Percentiles rank a stretch among this genome's conserved stretches.
Evolutionary conservation across 2,329 filamentous ascomycete genomes (phyloP).

Genomic region (Emmonsiellopsis sp.): DNA sequence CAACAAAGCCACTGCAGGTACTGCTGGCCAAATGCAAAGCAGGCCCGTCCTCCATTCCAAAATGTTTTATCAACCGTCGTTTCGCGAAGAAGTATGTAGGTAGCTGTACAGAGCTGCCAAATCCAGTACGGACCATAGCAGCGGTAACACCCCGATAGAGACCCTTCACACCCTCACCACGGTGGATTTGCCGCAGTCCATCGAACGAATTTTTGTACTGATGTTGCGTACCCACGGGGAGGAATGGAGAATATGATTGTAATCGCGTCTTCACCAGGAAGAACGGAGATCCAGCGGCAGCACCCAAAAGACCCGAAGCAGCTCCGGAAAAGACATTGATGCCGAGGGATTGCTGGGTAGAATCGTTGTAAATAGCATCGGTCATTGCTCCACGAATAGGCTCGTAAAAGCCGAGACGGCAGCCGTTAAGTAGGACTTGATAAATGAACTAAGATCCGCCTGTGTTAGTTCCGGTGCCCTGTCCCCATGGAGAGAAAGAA

Average conservation of each 20-base stretch:
- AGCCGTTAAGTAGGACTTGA: conserved; percentile 93
- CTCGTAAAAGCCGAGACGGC: conserved; percentile 94
- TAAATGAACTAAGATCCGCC: conserved; percentile 64
- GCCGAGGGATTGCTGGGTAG: conserved; percentile 69
- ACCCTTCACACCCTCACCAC: conserved; percentile 65
- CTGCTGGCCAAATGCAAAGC: conserved; percentile 83
- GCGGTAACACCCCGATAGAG: conserved; percentile 86
- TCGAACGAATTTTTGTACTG: conserved; percentile 78
- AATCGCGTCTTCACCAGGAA: conserved; percentile 96
- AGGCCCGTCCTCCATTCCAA: conserved; percentile 84
- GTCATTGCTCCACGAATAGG: conserved; percentile 71
- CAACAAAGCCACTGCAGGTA: conserved; percentile 84
- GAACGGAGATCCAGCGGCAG: conserved; percentile 88
- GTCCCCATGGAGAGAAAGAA: too few species aligned
- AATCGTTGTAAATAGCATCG: conserved; percentile 60
- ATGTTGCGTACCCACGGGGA: conserved; percentile 96
- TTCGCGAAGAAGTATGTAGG: conserved; percentile 99
- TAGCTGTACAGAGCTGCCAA: conserved; percentile 89
- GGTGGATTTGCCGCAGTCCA: conserved; percentile 71
- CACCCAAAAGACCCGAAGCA: conserved; percentile 78
- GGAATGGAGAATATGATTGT: conserved; percentile 85
- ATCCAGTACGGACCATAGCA: conserved; percentile 92
- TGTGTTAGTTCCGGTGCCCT: not conserved
- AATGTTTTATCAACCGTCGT: conserved; percentile 67
- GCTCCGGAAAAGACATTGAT: conserved; percentile 94